Evolutionary conservation across 352 stramenopile species (phyloP).

Genomic region (Globisporangium orthogonon): DNA sequence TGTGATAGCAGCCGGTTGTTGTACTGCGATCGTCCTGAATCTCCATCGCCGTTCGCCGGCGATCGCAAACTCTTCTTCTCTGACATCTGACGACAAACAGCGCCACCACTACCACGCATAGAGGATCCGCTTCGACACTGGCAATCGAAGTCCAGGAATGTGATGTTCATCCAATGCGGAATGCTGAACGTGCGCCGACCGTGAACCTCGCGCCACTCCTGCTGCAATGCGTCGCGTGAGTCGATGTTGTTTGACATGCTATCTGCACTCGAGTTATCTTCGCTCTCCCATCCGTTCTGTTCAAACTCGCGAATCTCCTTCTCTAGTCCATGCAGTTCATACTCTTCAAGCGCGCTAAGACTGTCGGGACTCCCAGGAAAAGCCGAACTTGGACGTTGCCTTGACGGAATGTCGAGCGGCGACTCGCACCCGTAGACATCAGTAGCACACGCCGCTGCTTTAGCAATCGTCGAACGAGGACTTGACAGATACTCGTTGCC

Average conservation of each 20-base stretch:
- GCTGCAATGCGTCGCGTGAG: not conserved
- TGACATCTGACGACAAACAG: not conserved
- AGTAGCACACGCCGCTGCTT: too few relatives aligned
- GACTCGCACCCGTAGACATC: too few relatives aligned
- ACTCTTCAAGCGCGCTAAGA: not conserved
- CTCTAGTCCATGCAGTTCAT: not conserved
- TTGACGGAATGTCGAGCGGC: too few relatives aligned
- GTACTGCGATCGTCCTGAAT: slow-evolving; percentile 6
- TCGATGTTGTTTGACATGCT: not conserved
- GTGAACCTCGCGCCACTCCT: not conserved
- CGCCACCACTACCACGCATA: too few relatives aligned
- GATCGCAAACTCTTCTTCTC: not conserved
- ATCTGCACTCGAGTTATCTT: not conserved
- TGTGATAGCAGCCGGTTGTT: slow-evolving; percentile 19
- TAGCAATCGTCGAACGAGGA: too few relatives aligned
- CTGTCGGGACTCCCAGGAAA: not conserved
- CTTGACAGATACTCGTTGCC: too few relatives aligned
- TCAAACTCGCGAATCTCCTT: slow-evolving; percentile 1
- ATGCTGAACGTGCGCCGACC: slow-evolving; percentile 26
- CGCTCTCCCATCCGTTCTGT: not conserved
- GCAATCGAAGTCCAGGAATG: slow-evolving; percentile 82
- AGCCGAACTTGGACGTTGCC: not conserved
- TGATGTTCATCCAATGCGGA: slow-evolving; percentile 93
- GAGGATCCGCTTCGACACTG: slow-evolving; percentile 17
- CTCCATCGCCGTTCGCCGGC: not conserved